Base-by-base conservation (phyloP, 495 filamentous ascomycete species). In the Penicillium flavigenum region DNA sequence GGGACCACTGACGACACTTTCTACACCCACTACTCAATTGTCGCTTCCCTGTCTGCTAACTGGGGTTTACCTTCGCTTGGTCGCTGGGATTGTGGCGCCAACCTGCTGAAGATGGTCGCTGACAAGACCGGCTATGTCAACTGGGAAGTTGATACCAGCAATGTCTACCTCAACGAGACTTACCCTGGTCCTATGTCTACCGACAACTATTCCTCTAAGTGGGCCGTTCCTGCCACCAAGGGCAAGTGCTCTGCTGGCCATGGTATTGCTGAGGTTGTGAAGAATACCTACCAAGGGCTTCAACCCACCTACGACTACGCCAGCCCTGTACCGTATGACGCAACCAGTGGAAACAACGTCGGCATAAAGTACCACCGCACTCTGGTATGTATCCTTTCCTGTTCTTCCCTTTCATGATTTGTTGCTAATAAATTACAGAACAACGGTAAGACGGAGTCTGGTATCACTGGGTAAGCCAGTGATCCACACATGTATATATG, bases 21-120 rank as follows among this genome's bases (percentile, higher is more conserved):
- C 76, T 90, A 90, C 73, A 84, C 83, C 64, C 87, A 89, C 73
- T 90, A 88, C 78, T 87, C 82, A 36, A 75, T 81, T 54, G 79
- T 91, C 57, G 75, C 87, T 10, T 84, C 85, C 19, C 77, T 86
- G 20, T 74, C 79, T 26, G 83, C 82, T 9, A 91, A 91, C 76
- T 89, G 85, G 85, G 83, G 72, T 14, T 74, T 89, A 34, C 82
- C 84, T 17, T 86, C 82, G 32, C 79, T 90, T 9, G 87, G 87
- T 11, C 78, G 87, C 61, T 89, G 85, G 74, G 86, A 90, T 61
- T 86, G 86, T 42, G 86, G 86, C 55, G 86, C 87, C 31, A 90
- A 90, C 56, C 74, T 89, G 19, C 83, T 88, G 54, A 63, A 80
- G 31, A 67, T 84, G n/a, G 81, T 86, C 19, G 82, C 84, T 9